Percentiles rank a stretch among this genome's conserved stretches.
Conservation (phyloP, 2,329 filamentous ascomycete species). For the Penicillium digitatum region DNA sequence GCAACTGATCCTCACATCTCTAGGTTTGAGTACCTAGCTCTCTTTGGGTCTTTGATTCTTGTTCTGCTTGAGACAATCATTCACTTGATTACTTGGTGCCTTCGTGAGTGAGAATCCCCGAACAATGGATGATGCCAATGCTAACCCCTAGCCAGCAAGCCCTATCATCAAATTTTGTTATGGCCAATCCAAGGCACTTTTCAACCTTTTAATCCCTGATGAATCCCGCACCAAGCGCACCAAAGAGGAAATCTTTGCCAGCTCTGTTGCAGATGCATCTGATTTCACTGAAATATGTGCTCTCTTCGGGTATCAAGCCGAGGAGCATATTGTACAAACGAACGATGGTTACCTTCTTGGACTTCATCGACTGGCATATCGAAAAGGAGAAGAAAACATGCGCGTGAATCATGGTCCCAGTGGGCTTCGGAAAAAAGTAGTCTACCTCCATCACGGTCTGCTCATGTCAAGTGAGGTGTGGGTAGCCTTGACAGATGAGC, state of each 20-base stretch:
- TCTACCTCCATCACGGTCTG: constrained; percentile 91
- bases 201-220: constrained; percentile 71
- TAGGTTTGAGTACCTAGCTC: constrained; percentile 81
- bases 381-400: constrained; percentile 72
- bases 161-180: constrained; percentile 81
- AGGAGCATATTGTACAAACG: constrained; percentile 95
- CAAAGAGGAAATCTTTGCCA: constrained; percentile 66
- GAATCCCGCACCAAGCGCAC: constrained; percentile 64
- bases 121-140: background rate
- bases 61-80: constrained; percentile 79
- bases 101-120: constrained; percentile 59
- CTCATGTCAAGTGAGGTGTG: constrained; percentile 99
- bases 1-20: constrained; percentile 8
- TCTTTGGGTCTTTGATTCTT: constrained; percentile 77
- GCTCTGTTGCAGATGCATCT: constrained; percentile 75
- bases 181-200: constrained; percentile 72
- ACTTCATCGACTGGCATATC: constrained; percentile 80
- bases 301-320: constrained; percentile 84
- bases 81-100: constrained; percentile 77
- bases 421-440: constrained; percentile 73
- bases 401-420: constrained; percentile 66
- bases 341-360: constrained; percentile 90
- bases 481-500: constrained; percentile 84
- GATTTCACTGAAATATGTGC: constrained; percentile 95
- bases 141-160: constrained; percentile 53